Evolutionary conservation across 768 basidiomycete species (phyloP), one percentile per base, ranked within the genome.

Genomic region (Suillus paluster): DNA sequence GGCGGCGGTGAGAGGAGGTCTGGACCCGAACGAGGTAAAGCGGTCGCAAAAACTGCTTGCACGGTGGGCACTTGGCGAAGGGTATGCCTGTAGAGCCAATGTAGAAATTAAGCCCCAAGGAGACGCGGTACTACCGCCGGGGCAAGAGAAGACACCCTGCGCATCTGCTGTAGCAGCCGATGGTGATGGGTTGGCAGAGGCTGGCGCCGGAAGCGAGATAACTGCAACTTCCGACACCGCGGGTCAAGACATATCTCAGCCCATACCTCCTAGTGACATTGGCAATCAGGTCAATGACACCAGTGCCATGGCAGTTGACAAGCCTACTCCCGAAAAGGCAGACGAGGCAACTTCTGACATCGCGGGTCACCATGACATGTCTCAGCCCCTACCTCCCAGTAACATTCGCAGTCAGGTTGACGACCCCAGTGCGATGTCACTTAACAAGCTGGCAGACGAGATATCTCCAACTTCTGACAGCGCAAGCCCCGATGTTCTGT

Each of bases 11-110:
- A 74, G 77, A 57, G 83, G 80, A 11, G 73, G 74, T 8, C 68
- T 81, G 64, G 79, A 69, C 48, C 70, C 71, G 21, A 67, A 64
- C 38, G 79, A 83, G 55, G 75, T 80, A 21, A 77, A 75, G 49
- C 71, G 75, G 33, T 68, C 82, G 17, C 77, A 76, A 53, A 71
- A 65, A 53, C 67, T 48, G 10, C 66, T 77, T 50, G 71, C 67
- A 57, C 25, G 55, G 54, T 75, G 73, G 73, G 67, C 71, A 25
- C 65, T 75, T 44, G 70, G 67, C 6, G 63, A 63, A 12, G 42
- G 36, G 19, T 63, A 30, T 25, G 61, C 36, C 4, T 36, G 53
- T 39, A 25, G 36, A 25, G 5, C 17, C 36, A 54, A 38, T 10
- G 5, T 23, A 38, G 8, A 10, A 23, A 11, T 54, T 36, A 23